These are phyloP conservation scores for Pichia thaimueangensis DNA, from an alignment of 805 yeast species.

Conservation along the genomic window DNA sequence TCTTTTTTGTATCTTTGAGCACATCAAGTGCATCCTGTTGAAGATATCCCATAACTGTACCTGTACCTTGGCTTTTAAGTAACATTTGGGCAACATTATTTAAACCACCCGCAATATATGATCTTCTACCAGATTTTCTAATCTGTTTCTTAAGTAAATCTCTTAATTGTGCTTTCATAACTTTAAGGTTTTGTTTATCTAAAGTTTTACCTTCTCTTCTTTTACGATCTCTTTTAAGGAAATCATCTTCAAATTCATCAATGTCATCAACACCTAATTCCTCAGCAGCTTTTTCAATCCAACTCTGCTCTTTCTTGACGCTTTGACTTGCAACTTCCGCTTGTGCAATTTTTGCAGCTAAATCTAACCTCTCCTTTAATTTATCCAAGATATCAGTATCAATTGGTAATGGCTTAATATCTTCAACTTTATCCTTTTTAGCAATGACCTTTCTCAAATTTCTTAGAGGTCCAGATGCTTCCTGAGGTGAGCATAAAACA, in stretches of 20 bases:
- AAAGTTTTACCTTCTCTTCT: conserved; percentile 48
- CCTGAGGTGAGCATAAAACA: conserved; percentile 88
- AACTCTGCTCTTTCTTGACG: conserved; percentile 59
- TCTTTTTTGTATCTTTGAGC: conserved; percentile 32
- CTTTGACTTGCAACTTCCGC: conserved; percentile 49
- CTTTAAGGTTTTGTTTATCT: conserved; percentile 42
- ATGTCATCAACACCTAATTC: conserved; percentile 79
- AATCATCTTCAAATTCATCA: conserved; percentile 62
- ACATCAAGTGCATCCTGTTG: conserved; percentile 63
- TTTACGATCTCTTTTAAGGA: conserved; percentile 55
- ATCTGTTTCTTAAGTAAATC: conserved; percentile 47
- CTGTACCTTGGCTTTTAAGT: conserved; percentile 47
- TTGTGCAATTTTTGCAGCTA: conserved; percentile 75
- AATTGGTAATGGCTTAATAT: conserved; percentile 64
- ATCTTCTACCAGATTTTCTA: conserved; percentile 58
- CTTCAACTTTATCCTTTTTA: conserved; percentile 35
- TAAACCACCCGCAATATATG: conserved; percentile 75
- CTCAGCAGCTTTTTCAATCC: conserved; percentile 89
- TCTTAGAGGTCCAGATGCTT: conserved; percentile 79
- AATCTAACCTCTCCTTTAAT: conserved; percentile 56
- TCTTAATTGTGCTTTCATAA: conserved; percentile 45
- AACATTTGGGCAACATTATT: conserved; percentile 73
- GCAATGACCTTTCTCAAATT: conserved; percentile 56
- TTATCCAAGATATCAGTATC: conserved; percentile 70
- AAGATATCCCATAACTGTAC: conserved; percentile 71